Evolutionary conservation across 345 rosid species (phyloP).

Genomic region (Melaleuca quinquenervia): DNA sequence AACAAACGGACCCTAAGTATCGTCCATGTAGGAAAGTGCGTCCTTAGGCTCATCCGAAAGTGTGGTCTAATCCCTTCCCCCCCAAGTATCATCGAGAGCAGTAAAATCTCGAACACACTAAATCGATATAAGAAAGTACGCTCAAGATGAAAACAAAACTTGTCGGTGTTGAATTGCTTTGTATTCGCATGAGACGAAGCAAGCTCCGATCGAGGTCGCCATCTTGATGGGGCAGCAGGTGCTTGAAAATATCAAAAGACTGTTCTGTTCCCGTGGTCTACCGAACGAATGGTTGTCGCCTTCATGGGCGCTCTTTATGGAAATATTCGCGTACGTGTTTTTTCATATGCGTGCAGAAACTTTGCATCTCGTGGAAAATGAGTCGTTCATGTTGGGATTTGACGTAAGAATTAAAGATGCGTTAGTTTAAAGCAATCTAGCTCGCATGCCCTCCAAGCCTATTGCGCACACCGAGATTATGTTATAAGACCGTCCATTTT

Average conservation of each 20-base stretch:
- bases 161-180: background rate
- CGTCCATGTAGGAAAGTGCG: background rate
- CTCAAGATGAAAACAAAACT: background rate
- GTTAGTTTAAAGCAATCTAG: background rate
- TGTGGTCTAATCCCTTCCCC: no score
- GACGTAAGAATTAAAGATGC: background rate
- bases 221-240: background rate
- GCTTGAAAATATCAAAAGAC: background rate
- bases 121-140: no score
- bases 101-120: no score
- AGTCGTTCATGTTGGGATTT: background rate
- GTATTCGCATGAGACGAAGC: background rate
- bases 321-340: background rate
- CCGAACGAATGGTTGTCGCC: background rate
- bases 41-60: background rate
- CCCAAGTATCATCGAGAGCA: no score
- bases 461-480: background rate
- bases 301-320: background rate
- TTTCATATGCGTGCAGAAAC: background rate
- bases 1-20: no score
- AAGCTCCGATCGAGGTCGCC: background rate
- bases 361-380: background rate
- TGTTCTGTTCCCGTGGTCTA: background rate
- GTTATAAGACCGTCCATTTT: rapidly evolving
- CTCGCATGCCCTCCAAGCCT: background rate